A percentile compares a stretch with the other conserved stretches of the same genome.
Evolutionary conservation across 2,329 filamentous ascomycete species (phyloP).

Genomic region (Thelonectria olida): DNA sequence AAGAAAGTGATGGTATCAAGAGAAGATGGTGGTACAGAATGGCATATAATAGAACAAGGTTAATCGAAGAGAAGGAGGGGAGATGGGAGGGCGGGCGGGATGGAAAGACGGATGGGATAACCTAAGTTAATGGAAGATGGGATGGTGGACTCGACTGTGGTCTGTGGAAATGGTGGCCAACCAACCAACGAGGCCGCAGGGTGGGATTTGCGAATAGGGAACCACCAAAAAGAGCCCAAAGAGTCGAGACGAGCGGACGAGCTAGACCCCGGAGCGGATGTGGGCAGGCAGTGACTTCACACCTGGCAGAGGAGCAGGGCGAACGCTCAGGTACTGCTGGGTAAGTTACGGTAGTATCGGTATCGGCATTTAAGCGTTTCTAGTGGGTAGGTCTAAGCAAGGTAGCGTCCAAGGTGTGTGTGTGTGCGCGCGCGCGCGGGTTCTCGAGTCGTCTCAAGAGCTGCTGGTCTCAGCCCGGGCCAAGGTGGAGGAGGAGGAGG

Average conservation of each 20-base stretch:
- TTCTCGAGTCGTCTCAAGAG: background rate
- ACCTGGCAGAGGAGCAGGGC: background rate
- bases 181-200: constrained; percentile 15
- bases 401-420: background rate
- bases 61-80: background rate
- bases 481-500: constrained; percentile 3
- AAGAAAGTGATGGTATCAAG: constrained; percentile 1
- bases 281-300: constrained; percentile 13
- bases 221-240: background rate
- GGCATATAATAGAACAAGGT: background rate
- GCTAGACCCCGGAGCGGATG: constrained; percentile 18
- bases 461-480: constrained; percentile 19
- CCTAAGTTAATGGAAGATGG: background rate
- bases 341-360: constrained; percentile 13
- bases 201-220: constrained; percentile 15
- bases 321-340: background rate
- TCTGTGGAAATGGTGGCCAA: background rate
- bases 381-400: constrained; percentile 7
- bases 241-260: constrained; percentile 11
- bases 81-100: background rate
- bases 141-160: constrained; percentile 1
- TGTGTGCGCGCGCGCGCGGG: background rate
- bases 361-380: constrained; percentile 21
- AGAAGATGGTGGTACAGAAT: background rate
- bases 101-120: constrained; percentile 9